Evolutionary conservation across 2,329 filamentous ascomycete species (phyloP).

Genomic region (Stemphylium lycopersici): DNA sequence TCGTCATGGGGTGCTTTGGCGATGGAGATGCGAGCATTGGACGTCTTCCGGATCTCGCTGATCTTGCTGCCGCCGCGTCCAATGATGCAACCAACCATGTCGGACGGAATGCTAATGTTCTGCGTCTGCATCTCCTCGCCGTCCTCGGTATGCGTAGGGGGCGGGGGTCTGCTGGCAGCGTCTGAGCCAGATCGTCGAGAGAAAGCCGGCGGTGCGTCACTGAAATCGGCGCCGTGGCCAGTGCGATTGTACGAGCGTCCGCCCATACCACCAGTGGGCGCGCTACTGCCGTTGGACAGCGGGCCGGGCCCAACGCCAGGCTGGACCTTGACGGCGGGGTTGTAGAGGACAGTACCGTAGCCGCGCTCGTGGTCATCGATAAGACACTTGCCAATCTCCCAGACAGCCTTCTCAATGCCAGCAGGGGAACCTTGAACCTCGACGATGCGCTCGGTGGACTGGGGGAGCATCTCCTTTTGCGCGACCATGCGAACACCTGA

Average conservation of each 20-base stretch:
- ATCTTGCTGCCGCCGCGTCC: constrained; percentile 95
- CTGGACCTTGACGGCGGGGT: constrained; percentile 89
- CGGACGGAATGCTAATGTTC: constrained; percentile 98
- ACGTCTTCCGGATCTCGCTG: constrained; percentile 96
- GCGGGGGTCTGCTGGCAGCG: constrained; percentile 73
- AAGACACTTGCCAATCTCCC: constrained; percentile 99
- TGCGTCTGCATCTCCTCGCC: constrained; percentile 98
- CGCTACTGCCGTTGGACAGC: constrained; percentile 59
- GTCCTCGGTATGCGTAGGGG: constrained; percentile 90
- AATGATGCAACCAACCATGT: constrained; percentile 99
- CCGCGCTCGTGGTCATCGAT: constrained; percentile 98
- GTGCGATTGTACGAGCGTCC: constrained; percentile 81
- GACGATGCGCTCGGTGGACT: constrained; percentile 97
- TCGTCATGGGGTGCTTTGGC: constrained; percentile 97
- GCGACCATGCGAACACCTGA: constrained; percentile 99
- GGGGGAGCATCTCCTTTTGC: constrained; percentile 99
- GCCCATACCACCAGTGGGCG: constrained; percentile 58
- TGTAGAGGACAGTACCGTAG: constrained; percentile 96
- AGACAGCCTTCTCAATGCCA: constrained; percentile 92
- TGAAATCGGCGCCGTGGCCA: constrained; percentile 97
- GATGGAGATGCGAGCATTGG: constrained; percentile 95
- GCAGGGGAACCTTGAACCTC: constrained; percentile 95
- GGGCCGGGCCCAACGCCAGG: constrained; percentile 61
- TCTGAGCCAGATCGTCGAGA: constrained; percentile 85
- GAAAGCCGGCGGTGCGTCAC: constrained; percentile 72